Base-by-base conservation (phyloP, 176 grass and related monocot species). In the Aegilops bicornis region DNA sequence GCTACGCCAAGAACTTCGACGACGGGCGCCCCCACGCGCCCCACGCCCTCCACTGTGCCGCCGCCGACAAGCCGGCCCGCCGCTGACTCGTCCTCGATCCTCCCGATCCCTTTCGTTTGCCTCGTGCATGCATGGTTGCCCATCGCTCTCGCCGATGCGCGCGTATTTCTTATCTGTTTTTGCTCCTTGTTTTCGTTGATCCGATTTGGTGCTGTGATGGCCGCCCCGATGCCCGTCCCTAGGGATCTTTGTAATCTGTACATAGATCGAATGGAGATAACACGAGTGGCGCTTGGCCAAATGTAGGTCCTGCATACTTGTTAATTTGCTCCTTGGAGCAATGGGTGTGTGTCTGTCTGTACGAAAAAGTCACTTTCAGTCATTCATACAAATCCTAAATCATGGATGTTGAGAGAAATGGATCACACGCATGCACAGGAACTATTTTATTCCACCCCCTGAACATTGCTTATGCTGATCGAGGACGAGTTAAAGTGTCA, bases 1-100 rank as follows among this genome's bases (percentile, higher is more conserved):
- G 97, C 82, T 99, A 99, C 88, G 92, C 97, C 63, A 99, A 99
- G 80, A 99, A 96, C 79, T 99, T 99, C 56, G 97, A 99, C 47
- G 97, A 99, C 78, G 92, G 90, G 4, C 72, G 78, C 24, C 29
- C 66, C 82, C 86, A 84, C 37, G 77, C 75, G n/a, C 82, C 54
- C 73, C 36, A 59, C 32, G 63, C 27, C 69, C 60, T 12, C 89
- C 59, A 0, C 77, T 29, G 2, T 35, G 69, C 62, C 50, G 89
- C 62, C 37, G 52, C 19, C n/a, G 70, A 85, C 32, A 70, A 85
- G 71, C 31, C 40, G 77, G 74, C 40, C 23, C 37, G 71, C 82
- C 17, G 78, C 70, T 91, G 82, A 88, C 4, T 30, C 43, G 68
- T 31, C 22, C 43, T 61, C 54, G 48, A 77, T 30, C 17, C 4